Conservation (phyloP, 345 rosid genomes). For the Brassica carinata region DNA sequence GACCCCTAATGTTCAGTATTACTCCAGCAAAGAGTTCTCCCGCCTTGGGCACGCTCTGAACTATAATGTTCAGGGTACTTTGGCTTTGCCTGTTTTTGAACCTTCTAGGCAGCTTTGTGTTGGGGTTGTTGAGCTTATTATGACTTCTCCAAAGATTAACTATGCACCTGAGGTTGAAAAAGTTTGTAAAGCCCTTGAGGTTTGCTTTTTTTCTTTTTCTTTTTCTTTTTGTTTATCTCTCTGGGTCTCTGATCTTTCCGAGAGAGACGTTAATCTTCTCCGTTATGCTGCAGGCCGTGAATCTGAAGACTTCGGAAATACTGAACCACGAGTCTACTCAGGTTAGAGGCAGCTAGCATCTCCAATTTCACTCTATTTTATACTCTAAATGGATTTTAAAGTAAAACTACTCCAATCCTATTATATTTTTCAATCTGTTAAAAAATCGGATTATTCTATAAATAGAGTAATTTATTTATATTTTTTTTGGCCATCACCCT, state of each 20-base stretch:
- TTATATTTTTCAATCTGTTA: too few relatives aligned
- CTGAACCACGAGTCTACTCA: slow-evolving; percentile 69
- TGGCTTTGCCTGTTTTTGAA: slow-evolving; percentile 95
- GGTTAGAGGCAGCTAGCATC: slow-evolving; percentile 40
- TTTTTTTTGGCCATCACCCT: too few relatives aligned
- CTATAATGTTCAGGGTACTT: slow-evolving; percentile 75
- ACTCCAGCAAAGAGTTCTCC: slow-evolving; percentile 74
- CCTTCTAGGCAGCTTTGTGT: slow-evolving; percentile 79
- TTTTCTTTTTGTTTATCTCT: neutral
- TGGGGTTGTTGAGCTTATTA: slow-evolving; percentile 85
- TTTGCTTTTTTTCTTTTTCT: slow-evolving; percentile 44
- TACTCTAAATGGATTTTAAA: too few relatives aligned
- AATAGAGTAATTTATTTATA: too few relatives aligned
- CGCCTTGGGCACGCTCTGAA: slow-evolving; percentile 78
- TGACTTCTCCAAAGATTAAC: slow-evolving; percentile 84
- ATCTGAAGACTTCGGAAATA: slow-evolving; percentile 84
- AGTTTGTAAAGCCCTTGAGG: slow-evolving; percentile 99
- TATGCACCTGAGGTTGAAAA: slow-evolving; percentile 94
- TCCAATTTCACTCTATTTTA: neutral
- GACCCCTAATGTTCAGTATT: slow-evolving; percentile 94
- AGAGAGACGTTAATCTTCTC: neutral
- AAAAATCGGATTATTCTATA: too few relatives aligned
- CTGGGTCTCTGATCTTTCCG: neutral
- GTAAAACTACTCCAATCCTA: too few relatives aligned
- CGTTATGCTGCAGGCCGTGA: slow-evolving; percentile 71